Evolutionary conservation across 768 basidiomycete genomes (phyloP).

Genomic region (Tephrocybe rancida): DNA sequence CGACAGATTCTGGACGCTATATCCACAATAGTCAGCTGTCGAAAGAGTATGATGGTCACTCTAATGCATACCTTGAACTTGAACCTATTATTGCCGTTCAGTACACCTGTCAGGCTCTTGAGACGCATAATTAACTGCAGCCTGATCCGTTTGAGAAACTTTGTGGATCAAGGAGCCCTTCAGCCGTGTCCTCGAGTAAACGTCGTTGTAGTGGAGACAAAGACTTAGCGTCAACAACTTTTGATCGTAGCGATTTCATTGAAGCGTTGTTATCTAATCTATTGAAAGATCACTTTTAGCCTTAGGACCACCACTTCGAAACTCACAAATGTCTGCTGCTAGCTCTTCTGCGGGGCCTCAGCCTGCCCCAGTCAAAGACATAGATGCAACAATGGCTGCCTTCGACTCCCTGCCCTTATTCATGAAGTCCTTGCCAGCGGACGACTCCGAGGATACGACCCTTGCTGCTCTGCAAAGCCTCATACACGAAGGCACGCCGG

Average conservation of each 20-base stretch:
- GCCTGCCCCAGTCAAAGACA: slow-evolving; percentile 28
- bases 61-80: slow-evolving; percentile 54
- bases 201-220: too few species aligned
- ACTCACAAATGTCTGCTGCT: slow-evolving; percentile 21
- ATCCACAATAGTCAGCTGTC: neutral
- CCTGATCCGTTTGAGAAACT: neutral
- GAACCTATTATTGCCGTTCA: slow-evolving; percentile 63
- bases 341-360: slow-evolving; percentile 33
- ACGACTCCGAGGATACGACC: slow-evolving; percentile 62
- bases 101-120: slow-evolving; percentile 55
- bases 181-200: too few species aligned
- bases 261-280: too few species aligned
- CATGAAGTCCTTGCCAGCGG: slow-evolving; percentile 84
- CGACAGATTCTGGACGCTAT: slow-evolving; percentile 65
- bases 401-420: slow-evolving; percentile 84
- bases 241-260: too few species aligned
- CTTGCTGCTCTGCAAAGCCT: slow-evolving; percentile 86
- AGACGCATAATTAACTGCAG: slow-evolving; percentile 33
- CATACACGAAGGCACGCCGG: slow-evolving; percentile 87
- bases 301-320: neutral
- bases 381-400: slow-evolving; percentile 41
- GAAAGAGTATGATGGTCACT: neutral
- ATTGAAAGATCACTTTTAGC: neutral
- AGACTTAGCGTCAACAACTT: too few species aligned
- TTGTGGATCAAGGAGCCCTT: neutral